Evolutionary conservation across 1,284 basidiomycete species (phyloP).

Genomic region (Marasmius oreades): DNA sequence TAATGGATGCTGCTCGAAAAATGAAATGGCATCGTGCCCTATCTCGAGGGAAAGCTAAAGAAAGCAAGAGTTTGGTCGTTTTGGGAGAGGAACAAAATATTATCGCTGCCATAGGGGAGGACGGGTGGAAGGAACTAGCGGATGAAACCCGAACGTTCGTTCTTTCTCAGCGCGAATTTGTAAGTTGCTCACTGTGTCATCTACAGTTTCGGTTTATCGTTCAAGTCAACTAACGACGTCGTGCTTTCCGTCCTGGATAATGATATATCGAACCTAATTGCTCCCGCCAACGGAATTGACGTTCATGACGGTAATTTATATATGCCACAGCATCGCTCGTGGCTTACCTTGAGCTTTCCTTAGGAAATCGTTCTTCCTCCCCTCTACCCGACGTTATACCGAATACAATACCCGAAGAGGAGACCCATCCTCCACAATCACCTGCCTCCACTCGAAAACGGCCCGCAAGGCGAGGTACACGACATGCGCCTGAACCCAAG

Average conservation of each 20-base stretch:
- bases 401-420: conserved; percentile 41
- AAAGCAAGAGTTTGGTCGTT: conserved; percentile 45
- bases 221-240: conserved; percentile 33
- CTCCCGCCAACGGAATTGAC: conserved; percentile 11
- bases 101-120: conserved; percentile 44
- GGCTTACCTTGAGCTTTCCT: neutral
- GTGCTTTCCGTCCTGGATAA: conserved; percentile 41
- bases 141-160: conserved; percentile 49
- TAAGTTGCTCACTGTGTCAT: neutral
- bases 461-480: neutral
- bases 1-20: conserved; percentile 35
- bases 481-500: neutral
- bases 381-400: conserved; percentile 38
- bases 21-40: conserved; percentile 49
- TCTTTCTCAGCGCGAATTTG: neutral
- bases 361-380: conserved; percentile 17
- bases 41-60: conserved; percentile 45
- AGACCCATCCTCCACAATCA: conserved; percentile 25
- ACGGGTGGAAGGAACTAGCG: conserved; percentile 48
- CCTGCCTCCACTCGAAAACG: conserved; percentile 2
- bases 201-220: conserved; percentile 34
- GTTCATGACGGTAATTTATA: conserved; percentile 3
- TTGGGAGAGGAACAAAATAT: conserved; percentile 47
- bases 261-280: conserved; percentile 28
- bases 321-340: neutral